Conservation (phyloP, 2,329 filamentous ascomycete genomes). For the Pestalotiopsis sp. region DNA sequence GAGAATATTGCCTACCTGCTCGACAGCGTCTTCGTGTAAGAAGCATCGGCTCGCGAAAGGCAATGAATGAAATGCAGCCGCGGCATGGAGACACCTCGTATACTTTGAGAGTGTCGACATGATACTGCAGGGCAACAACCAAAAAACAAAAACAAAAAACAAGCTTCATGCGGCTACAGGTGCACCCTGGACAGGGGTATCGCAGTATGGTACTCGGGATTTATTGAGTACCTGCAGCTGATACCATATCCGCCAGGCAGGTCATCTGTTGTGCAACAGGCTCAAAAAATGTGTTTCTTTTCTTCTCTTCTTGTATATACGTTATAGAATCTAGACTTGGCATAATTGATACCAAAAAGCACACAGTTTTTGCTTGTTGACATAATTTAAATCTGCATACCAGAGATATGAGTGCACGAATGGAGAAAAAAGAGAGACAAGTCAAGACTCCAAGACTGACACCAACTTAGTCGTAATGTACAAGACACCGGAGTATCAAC, state of each 20-base stretch:
- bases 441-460: no score
- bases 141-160: background rate
- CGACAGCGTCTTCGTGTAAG: slow-evolving; percentile 16
- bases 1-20: slow-evolving; percentile 43
- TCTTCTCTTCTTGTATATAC: background rate
- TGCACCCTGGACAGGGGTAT: slow-evolving; percentile 2
- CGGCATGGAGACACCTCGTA: background rate
- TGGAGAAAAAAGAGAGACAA: background rate
- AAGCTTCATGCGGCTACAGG: background rate
- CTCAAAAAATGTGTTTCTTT: background rate
- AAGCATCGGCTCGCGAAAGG: background rate
- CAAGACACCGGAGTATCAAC: no score
- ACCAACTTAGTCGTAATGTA: no score
- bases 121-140: background rate
- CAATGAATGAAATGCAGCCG: background rate
- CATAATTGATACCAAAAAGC: background rate
- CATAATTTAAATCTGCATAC: background rate
- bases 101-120: background rate
- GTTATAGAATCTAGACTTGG: background rate
- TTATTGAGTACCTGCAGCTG: background rate
- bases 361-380: background rate
- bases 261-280: background rate
- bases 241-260: background rate
- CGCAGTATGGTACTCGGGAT: background rate
- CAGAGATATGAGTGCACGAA: background rate